phyloP scores from a whole-genome alignment of 2,329 filamentous ascomycete genomes.

The Aspergillus sergii region DNA sequence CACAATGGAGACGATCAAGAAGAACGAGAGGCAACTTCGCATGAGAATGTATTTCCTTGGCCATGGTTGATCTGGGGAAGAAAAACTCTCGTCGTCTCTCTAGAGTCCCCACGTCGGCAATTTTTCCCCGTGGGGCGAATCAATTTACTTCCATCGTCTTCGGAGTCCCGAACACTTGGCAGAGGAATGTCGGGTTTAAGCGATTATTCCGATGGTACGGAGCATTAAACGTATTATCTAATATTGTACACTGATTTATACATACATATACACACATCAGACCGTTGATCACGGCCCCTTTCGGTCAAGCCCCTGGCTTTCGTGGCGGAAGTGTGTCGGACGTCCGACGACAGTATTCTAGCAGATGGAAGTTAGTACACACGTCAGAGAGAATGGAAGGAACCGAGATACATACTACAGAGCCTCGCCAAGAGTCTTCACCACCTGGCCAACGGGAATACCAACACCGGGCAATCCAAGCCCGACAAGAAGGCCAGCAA shows the following conservation, averaged over 20 bases:
- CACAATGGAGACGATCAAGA: slow-evolving; percentile 9
- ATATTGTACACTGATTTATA: background rate
- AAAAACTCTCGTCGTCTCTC: background rate
- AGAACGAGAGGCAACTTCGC: too few relatives aligned
- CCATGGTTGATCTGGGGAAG: too few relatives aligned
- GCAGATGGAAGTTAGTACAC: too few relatives aligned
- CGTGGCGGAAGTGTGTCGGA: background rate
- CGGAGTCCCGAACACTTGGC: too few relatives aligned
- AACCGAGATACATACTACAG: slow-evolving; percentile 17
- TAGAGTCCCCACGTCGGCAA: slow-evolving; percentile 11
- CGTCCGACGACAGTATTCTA: background rate
- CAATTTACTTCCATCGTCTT: slow-evolving; percentile 4
- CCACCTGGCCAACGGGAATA: slow-evolving; percentile 29
- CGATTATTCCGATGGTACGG: background rate
- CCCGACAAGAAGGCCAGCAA: slow-evolving; percentile 23
- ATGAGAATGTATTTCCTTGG: too few relatives aligned
- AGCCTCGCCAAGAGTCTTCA: slow-evolving; percentile 22
- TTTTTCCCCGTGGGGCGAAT: slow-evolving; percentile 15
- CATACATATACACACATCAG: background rate
- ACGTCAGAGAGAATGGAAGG: background rate
- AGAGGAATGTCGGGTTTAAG: too few relatives aligned
- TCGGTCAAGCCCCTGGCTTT: background rate
- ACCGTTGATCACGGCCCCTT: background rate
- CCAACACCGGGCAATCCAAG: slow-evolving; percentile 26
- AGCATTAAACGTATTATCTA: background rate